Evolutionary conservation across 805 yeast genomes (phyloP).

Genomic region (Starmera amethionina): DNA sequence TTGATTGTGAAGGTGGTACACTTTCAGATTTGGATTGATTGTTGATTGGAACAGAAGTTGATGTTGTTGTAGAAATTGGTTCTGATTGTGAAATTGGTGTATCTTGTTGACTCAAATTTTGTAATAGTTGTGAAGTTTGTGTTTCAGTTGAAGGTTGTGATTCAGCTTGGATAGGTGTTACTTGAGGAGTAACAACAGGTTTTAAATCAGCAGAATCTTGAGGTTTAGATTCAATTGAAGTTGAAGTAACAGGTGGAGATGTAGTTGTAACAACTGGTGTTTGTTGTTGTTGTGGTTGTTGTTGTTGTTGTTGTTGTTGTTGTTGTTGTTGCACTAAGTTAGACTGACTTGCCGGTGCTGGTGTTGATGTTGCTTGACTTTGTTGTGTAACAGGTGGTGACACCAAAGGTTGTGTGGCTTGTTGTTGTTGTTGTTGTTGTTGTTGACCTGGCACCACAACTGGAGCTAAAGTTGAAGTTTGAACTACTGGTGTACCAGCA

Average conservation of each 20-base stretch:
- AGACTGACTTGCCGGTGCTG: not conserved
- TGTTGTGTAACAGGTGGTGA: not conserved
- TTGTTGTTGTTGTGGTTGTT: not conserved
- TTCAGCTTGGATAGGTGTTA: not conserved
- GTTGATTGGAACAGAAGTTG: no score
- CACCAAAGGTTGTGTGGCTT: no score
- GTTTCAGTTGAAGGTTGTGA: not conserved
- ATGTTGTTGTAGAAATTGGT: no score
- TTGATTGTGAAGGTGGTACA: no score
- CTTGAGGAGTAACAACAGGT: no score
- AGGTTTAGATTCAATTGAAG: no score
- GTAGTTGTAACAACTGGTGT: not conserved
- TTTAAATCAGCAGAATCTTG: no score
- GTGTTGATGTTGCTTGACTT: not conserved
- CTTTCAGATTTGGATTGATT: no score
- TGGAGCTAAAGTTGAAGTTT: not conserved
- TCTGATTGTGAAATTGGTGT: no score
- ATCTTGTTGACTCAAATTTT: no score
- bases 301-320: not conserved
- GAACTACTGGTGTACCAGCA: not conserved
- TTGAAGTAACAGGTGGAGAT: no score
- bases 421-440: conserved; percentile 1
- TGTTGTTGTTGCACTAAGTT: not conserved
- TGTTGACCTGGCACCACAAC: not conserved
- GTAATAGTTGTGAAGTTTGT: not conserved